Evolutionary conservation across 169 alveolate species (phyloP).

Genomic region (Babesia caballi): DNA sequence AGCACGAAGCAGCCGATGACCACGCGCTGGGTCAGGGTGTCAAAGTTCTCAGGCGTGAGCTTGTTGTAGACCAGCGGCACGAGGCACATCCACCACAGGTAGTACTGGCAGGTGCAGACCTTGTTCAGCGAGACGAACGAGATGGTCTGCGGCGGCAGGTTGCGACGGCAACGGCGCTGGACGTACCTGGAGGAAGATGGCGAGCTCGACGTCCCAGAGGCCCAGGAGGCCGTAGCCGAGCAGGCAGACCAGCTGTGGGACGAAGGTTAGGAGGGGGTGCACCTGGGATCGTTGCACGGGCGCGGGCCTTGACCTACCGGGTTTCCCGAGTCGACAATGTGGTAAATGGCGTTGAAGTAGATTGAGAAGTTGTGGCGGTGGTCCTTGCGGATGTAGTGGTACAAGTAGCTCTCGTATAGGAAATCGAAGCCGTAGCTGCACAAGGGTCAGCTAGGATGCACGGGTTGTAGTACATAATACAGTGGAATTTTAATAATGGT

Average conservation of each 20-base stretch:
- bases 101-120: conserved; percentile 62
- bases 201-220: conserved; percentile 28
- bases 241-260: conserved; percentile 53
- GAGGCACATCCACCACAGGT: conserved; percentile 67
- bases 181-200: conserved; percentile 56
- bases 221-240: conserved; percentile 38
- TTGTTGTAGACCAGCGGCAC: conserved; percentile 50
- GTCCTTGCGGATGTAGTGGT: conserved; percentile 94
- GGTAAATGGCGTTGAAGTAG: conserved; percentile 91
- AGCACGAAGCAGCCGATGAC: conserved; percentile 7
- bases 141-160: conserved; percentile 23
- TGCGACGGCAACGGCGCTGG: not conserved
- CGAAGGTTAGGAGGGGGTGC: conserved; percentile 31
- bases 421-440: conserved; percentile 88
- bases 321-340: conserved; percentile 63
- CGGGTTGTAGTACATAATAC: no score
- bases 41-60: not conserved
- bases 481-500: not conserved
- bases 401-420: conserved; percentile 90
- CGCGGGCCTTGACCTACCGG: conserved; percentile 58
- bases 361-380: conserved; percentile 96
- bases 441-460: not conserved
- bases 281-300: not conserved
- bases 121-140: conserved; percentile 61
- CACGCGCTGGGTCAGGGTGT: not conserved